Evolutionary conservation across 2,329 filamentous ascomycete genomes (phyloP).

Genomic region (Colletotrichum agaves): DNA sequence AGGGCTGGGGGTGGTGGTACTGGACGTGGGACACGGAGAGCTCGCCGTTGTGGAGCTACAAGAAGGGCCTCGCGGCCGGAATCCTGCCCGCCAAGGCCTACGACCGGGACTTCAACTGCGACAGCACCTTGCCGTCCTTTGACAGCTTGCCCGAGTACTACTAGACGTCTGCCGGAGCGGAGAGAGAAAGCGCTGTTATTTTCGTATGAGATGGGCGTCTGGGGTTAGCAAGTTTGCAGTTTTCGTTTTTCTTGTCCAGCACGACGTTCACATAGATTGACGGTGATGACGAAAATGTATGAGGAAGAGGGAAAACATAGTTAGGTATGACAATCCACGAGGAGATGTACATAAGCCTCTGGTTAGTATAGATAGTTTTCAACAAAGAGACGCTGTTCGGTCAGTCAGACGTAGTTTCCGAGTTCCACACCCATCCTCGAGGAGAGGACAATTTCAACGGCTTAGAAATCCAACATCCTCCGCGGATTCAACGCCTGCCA

Average conservation of each 20-base stretch:
- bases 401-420: neutral
- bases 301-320: neutral
- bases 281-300: neutral
- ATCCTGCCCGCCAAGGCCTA: conserved; percentile 83
- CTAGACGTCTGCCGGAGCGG: conserved; percentile 35
- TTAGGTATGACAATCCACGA: conserved; percentile 26
- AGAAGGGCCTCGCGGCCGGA: conserved; percentile 79
- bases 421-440: too few species aligned
- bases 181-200: too few species aligned
- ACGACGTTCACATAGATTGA: conserved; percentile 8
- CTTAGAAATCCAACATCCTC: neutral
- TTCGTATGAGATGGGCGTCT: conserved; percentile 24
- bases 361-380: conserved; percentile 17
- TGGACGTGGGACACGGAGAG: conserved; percentile 97
- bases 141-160: conserved; percentile 63
- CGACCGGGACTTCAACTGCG: conserved; percentile 76
- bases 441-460: neutral
- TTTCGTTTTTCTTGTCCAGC: neutral
- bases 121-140: conserved; percentile 65
- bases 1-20: conserved; percentile 98
- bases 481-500: neutral
- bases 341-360: conserved; percentile 17
- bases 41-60: conserved; percentile 91
- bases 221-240: conserved; percentile 21
- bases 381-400: neutral